Percentiles rank a stretch among this genome's conserved stretches.
phyloP scores from a whole-genome alignment of 2,329 filamentous ascomycete species.

The Sclerotinia minor region DNA sequence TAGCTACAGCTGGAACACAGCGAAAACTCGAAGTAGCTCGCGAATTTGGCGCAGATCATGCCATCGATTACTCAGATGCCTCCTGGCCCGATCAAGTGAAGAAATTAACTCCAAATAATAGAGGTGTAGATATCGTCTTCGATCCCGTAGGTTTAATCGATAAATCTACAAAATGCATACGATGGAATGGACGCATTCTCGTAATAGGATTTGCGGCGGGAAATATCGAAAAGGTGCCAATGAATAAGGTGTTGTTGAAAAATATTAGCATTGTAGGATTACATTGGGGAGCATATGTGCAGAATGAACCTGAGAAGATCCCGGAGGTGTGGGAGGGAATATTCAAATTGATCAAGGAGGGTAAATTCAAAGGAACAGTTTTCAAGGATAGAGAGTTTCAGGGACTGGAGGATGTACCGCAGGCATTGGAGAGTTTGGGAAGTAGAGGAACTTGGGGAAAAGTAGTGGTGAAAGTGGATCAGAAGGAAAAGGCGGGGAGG shows the following conservation, averaged over 20 bases:
- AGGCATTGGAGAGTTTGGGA: conserved; percentile 75
- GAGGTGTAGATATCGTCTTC: conserved; percentile 84
- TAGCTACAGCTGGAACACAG: conserved; percentile 81
- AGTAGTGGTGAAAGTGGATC: conserved; percentile 84
- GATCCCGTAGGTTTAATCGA: conserved; percentile 92
- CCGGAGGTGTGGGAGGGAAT: conserved; percentile 79
- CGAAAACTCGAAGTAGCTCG: conserved; percentile 79
- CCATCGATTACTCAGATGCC: conserved; percentile 70
- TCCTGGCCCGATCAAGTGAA: conserved; percentile 70
- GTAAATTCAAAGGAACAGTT: conserved; percentile 78
- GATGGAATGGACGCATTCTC: conserved; percentile 87
- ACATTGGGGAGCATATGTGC: conserved; percentile 86
- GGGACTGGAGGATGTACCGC: conserved; percentile 76
- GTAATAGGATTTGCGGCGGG: conserved; percentile 89
- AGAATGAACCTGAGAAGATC: conserved; percentile 69
- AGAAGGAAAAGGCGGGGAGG: conserved; percentile 56
- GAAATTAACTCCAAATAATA: conserved; percentile 69
- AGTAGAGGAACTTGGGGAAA: conserved; percentile 91
- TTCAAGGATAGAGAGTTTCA: conserved; percentile 81
- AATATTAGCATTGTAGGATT: conserved; percentile 88
- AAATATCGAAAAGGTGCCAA: conserved; percentile 83
- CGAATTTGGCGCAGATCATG: conserved; percentile 81
- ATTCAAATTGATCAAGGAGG: conserved; percentile 71
- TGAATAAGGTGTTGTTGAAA: conserved; percentile 91
- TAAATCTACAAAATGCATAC: conserved; percentile 82